Evolutionary conservation across 2,329 filamentous ascomycete genomes (phyloP).

Genomic region (Aspergillus sp.): DNA sequence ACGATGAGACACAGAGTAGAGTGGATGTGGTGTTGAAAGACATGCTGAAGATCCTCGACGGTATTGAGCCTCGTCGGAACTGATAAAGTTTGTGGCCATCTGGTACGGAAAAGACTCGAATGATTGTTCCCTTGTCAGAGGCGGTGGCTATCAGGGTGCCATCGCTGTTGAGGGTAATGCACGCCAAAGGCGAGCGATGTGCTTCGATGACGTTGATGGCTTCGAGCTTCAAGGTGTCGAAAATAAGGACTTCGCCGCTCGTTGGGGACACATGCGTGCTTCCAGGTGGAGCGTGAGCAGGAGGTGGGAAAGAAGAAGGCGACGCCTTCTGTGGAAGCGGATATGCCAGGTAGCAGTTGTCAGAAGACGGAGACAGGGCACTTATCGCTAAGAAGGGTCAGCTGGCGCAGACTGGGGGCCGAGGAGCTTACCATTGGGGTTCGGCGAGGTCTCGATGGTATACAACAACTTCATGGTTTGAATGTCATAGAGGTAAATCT

Average conservation of each 20-base stretch:
- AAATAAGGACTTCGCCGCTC: constrained; percentile 89
- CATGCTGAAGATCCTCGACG: constrained; percentile 97
- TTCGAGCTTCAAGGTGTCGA: constrained; percentile 86
- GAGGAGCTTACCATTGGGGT: constrained; percentile 67
- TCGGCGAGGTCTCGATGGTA: constrained; percentile 92
- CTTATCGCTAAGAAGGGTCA: constrained; percentile 69
- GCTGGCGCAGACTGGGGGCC: neutral
- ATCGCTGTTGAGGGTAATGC: constrained; percentile 88
- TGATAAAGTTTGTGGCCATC: constrained; percentile 92
- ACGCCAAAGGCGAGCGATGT: constrained; percentile 87
- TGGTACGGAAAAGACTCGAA: constrained; percentile 91
- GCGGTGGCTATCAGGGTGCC: constrained; percentile 91
- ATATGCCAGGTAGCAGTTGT: constrained; percentile 94
- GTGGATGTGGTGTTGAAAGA: constrained; percentile 96
- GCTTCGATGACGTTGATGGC: constrained; percentile 95
- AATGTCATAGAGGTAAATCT: constrained; percentile 98
- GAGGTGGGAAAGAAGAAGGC: constrained; percentile 59
- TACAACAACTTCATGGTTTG: constrained; percentile 96
- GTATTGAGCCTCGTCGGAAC: constrained; percentile 93
- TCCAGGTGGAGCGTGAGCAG: constrained; percentile 80
- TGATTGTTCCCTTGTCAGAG: constrained; percentile 96
- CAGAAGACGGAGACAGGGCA: constrained; percentile 88
- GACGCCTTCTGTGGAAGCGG: constrained; percentile 74
- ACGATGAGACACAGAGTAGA: constrained; percentile 91
- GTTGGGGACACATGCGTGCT: constrained; percentile 79